Evolutionary conservation across 495 filamentous ascomycete species (phyloP).

Genomic region (Tuber umbilicatum): DNA sequence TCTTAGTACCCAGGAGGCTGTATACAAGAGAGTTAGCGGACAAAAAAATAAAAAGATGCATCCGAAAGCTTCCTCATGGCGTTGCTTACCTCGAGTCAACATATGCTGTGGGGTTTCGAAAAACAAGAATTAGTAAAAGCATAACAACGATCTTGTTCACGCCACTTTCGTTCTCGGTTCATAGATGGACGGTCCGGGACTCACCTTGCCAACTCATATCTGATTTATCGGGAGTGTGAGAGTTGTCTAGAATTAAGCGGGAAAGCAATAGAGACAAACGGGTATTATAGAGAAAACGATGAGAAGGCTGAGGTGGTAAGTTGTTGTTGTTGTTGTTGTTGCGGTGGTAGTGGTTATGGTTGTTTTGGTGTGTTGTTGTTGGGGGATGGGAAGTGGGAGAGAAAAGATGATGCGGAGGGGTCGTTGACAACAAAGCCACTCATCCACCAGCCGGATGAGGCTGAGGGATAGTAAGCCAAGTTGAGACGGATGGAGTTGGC

Average conservation of each 20-base stretch:
- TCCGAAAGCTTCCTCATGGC: background rate
- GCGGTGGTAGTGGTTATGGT: background rate
- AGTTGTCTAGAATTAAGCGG: background rate
- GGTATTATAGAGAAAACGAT: slow-evolving; percentile 3
- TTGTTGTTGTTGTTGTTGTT: background rate
- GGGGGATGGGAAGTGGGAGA: slow-evolving; percentile 19
- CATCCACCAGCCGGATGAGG: slow-evolving; percentile 11
- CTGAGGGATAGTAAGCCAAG: slow-evolving; percentile 4
- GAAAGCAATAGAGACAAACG: background rate
- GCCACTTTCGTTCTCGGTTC: background rate
- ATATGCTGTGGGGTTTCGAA: slow-evolving; percentile 29
- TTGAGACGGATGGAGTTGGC: background rate
- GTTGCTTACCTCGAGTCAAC: slow-evolving; percentile 20
- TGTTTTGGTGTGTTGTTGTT: background rate
- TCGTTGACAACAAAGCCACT: slow-evolving; percentile 3
- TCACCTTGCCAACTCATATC: slow-evolving; percentile 32
- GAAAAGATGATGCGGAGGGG: slow-evolving; percentile 19
- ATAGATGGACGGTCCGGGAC: background rate
- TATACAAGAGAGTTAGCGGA: slow-evolving; percentile 12
- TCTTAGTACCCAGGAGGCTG: slow-evolving; percentile 75
- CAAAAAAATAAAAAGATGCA: background rate
- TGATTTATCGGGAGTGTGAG: background rate
- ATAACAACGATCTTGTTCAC: background rate
- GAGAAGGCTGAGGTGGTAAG: background rate
- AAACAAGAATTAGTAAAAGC: slow-evolving; percentile 21